A percentile compares a stretch with the other conserved stretches of the same genome.
These are phyloP conservation scores for Pseudozyma thailandica DNA, from an alignment of 1,284 basidiomycete genomes.

Conservation along the genomic window DNA sequence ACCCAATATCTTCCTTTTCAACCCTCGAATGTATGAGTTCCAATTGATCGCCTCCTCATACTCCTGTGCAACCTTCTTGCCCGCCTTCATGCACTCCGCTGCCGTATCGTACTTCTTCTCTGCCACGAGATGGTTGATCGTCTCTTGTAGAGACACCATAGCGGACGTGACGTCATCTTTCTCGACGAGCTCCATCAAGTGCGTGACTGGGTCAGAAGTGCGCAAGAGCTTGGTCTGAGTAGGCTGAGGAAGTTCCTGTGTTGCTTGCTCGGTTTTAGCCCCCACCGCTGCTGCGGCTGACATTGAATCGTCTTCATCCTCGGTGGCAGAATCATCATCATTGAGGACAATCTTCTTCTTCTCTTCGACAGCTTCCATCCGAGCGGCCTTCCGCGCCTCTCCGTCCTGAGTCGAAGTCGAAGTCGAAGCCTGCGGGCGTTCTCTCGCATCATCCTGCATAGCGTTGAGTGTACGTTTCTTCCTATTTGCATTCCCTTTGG, in stretches of 20 bases:
- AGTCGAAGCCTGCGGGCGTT: not conserved
- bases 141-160: conserved; percentile 40
- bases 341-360: conserved; percentile 7
- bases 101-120: conserved; percentile 24
- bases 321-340: conserved; percentile 43
- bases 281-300: not conserved
- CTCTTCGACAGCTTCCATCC: conserved; percentile 3
- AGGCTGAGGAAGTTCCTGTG: not conserved
- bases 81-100: conserved; percentile 23
- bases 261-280: conserved; percentile 1
- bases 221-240: conserved; percentile 7
- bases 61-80: conserved; percentile 36
- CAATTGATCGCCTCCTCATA: conserved; percentile 51
- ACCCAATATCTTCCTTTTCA: conserved; percentile 27
- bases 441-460: conserved; percentile 21
- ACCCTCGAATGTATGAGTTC: conserved; percentile 31
- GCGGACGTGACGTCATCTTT: conserved; percentile 45
- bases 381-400: conserved; percentile 11
- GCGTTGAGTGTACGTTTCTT: conserved; percentile 38
- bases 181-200: conserved; percentile 40
- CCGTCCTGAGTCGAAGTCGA: not conserved
- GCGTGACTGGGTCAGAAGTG: conserved; percentile 26
- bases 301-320: conserved; percentile 32
- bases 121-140: conserved; percentile 29
- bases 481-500: conserved; percentile 35